These are phyloP conservation scores for Penicillium goetzii DNA, from an alignment of 495 filamentous ascomycete genomes.

Conservation along the genomic window DNA sequence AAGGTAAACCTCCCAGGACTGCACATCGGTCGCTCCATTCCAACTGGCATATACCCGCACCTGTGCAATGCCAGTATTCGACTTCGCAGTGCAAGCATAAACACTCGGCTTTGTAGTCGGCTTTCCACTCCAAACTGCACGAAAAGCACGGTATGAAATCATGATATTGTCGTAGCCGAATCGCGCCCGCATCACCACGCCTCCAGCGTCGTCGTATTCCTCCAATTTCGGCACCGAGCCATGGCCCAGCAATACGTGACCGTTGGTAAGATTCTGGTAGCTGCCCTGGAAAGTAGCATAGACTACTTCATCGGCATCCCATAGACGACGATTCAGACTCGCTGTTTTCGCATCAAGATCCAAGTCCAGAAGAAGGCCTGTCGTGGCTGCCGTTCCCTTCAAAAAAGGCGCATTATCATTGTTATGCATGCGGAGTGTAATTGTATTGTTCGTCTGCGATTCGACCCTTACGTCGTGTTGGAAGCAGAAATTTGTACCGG, in stretches of 20 bases:
- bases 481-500: slow-evolving; percentile 31
- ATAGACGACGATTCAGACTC: slow-evolving; percentile 23
- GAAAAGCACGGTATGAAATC: slow-evolving; percentile 33
- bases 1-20: slow-evolving; percentile 19
- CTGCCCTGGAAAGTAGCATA: slow-evolving; percentile 46
- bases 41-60: slow-evolving; percentile 36
- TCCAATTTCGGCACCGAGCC: slow-evolving; percentile 48
- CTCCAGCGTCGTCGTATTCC: slow-evolving; percentile 41
- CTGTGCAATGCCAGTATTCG: neutral
- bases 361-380: slow-evolving; percentile 33
- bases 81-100: slow-evolving; percentile 18
- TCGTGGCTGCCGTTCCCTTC: slow-evolving; percentile 26
- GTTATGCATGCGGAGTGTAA: slow-evolving; percentile 34
- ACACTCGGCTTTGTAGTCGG: slow-evolving; percentile 28
- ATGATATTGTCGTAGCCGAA: slow-evolving; percentile 29
- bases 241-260: slow-evolving; percentile 47
- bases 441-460: slow-evolving; percentile 19
- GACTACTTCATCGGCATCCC: slow-evolving; percentile 35
- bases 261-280: slow-evolving; percentile 43
- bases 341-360: slow-evolving; percentile 24
- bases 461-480: slow-evolving; percentile 37
- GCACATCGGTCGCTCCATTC: slow-evolving; percentile 41
- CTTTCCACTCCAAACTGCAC: slow-evolving; percentile 27
- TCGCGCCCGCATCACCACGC: slow-evolving; percentile 27
- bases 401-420: slow-evolving; percentile 31